Conservation (phyloP, 2,329 filamentous ascomycete species). For the Penicillium aurantiogriseum region DNA sequence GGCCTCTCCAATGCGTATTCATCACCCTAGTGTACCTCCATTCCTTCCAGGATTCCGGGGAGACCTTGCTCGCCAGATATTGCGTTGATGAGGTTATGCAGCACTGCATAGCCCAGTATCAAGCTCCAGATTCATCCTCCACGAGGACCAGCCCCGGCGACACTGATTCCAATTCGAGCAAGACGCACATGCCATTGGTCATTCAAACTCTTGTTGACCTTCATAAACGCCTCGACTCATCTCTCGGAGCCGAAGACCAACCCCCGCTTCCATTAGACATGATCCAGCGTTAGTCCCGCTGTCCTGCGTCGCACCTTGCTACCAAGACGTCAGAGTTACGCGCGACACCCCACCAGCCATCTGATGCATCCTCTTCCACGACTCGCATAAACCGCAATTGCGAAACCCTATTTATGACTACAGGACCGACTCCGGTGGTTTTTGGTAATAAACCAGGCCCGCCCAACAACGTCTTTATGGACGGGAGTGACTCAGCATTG, state of each 20-base stretch:
- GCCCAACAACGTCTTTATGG: neutral
- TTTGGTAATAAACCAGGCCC: neutral
- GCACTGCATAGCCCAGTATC: neutral
- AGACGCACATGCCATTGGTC: neutral
- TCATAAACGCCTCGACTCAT: neutral
- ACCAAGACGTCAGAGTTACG: neutral
- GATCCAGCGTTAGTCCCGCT: too few species aligned
- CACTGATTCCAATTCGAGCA: neutral
- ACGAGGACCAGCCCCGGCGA: neutral
- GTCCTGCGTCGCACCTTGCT: neutral
- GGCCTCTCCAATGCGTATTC: neutral
- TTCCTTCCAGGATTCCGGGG: neutral
- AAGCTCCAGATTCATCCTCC: neutral
- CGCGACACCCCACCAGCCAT: neutral
- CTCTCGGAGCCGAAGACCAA: neutral
- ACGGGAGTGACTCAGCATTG: neutral
- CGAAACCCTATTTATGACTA: neutral
- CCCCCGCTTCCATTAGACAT: neutral
- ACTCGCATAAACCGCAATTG: neutral
- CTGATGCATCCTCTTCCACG: neutral
- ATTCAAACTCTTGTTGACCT: neutral
- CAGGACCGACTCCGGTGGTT: neutral
- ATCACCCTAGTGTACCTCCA: neutral
- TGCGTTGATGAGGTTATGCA: neutral
- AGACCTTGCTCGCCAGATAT: neutral